Percentiles rank a stretch among this genome's conserved stretches.
Evolutionary conservation across 2,329 filamentous ascomycete genomes (phyloP).

Genomic region (Parastagonospora avenae): DNA sequence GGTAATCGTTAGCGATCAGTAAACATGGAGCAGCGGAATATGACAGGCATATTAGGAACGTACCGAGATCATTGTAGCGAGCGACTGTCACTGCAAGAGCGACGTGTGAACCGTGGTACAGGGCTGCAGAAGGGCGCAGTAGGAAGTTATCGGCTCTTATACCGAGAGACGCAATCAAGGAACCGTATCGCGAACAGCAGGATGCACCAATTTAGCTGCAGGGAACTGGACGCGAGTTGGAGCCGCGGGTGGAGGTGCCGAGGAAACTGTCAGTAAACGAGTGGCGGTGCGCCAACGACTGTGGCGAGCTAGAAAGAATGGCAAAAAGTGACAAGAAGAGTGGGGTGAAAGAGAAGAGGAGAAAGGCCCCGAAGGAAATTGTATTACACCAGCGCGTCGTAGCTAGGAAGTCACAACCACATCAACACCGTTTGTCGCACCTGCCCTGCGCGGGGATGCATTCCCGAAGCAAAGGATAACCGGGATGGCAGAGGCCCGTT

Average conservation of each 20-base stretch:
- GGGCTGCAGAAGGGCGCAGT: not conserved
- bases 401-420: not conserved
- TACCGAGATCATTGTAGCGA: conserved; percentile 8
- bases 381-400: not conserved
- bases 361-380: not conserved
- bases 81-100: conserved; percentile 1
- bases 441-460: too few species aligned
- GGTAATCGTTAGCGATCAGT: conserved; percentile 1
- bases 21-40: too few species aligned
- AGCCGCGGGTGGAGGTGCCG: conserved; percentile 3
- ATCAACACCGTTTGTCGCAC: not conserved
- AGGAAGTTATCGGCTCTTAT: not conserved
- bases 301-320: conserved; percentile 1
- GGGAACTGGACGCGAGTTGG: conserved; percentile 2
- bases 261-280: conserved; percentile 2
- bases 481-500: too few species aligned
- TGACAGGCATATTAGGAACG: not conserved
- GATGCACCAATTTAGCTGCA: conserved; percentile 15
- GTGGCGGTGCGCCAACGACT: not conserved
- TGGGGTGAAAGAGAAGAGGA: not conserved
- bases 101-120: not conserved
- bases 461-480: too few species aligned
- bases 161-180: not conserved
- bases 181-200: conserved; percentile 6
- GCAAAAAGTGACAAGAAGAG: not conserved